Percentiles rank a stretch among this genome's conserved stretches.
Conservation (phyloP, 495 filamentous ascomycete species). For the Evernia prunastri region DNA sequence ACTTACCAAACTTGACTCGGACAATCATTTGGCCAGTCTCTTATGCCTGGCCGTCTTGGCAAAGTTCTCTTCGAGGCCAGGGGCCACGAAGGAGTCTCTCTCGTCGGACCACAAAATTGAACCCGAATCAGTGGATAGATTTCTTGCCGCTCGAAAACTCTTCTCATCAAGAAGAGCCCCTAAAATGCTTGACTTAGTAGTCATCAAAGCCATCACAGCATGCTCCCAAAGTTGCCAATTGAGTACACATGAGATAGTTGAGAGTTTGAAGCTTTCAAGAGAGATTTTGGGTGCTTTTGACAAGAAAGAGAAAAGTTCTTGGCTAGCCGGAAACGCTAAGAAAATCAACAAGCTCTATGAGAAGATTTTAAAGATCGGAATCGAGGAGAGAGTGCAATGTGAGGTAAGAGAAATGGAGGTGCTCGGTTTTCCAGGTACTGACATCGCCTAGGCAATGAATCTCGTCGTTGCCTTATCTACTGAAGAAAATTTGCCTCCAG, state of each 20-base stretch:
- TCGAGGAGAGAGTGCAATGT: conserved; percentile 39
- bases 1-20: conserved; percentile 39
- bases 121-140: conserved; percentile 25
- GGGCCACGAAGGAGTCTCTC: neutral
- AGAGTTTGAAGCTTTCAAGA: conserved; percentile 46
- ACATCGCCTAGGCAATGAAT: conserved; percentile 32
- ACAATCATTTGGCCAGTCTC: conserved; percentile 43
- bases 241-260: conserved; percentile 36
- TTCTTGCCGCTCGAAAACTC: conserved; percentile 41
- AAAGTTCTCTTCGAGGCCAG: conserved; percentile 32
- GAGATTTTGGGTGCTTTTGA: conserved; percentile 43
- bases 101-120: neutral
- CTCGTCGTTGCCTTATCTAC: conserved; percentile 29
- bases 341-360: conserved; percentile 48
- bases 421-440: neutral
- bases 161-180: conserved; percentile 43
- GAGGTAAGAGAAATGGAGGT: conserved; percentile 27
- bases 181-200: conserved; percentile 52
- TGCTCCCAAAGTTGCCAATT: conserved; percentile 42
- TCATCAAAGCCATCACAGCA: conserved; percentile 38
- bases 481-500: conserved; percentile 7
- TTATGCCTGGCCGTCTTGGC: conserved; percentile 47
- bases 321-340: conserved; percentile 38
- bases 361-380: conserved; percentile 39
- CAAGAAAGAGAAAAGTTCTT: conserved; percentile 34